phyloP scores from a whole-genome alignment of 148 eudicot species.

The Camellia sinensis region DNA sequence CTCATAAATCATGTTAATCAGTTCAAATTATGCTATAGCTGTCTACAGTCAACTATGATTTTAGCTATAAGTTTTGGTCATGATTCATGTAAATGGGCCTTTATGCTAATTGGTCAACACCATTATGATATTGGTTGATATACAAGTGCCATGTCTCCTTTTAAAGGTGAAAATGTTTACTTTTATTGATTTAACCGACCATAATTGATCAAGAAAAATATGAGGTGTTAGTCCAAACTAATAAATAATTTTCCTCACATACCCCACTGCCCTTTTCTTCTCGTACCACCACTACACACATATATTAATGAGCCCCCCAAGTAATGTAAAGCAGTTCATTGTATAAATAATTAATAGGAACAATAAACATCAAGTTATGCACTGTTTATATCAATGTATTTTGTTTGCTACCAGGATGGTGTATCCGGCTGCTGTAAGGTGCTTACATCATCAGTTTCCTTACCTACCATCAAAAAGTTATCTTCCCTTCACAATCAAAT shows the following conservation, averaged over 20 bases:
- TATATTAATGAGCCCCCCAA: no score
- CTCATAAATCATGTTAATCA: neutral
- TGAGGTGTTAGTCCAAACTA: no score
- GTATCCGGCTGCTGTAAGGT: neutral
- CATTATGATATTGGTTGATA: neutral
- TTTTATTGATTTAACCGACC: no score
- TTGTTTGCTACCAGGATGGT: neutral
- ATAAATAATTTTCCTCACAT: no score
- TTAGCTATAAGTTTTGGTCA: neutral
- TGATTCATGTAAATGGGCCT: neutral
- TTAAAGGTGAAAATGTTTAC: no score
- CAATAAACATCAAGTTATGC: neutral
- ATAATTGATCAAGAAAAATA: no score
- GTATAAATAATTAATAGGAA: neutral
- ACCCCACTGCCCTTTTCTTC: no score
- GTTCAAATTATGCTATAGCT: conserved; percentile 1
- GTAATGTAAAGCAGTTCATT: neutral
- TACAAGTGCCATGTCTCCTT: neutral
- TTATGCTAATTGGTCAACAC: neutral
- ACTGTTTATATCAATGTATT: neutral
- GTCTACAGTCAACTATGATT: neutral
- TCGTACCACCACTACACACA: no score
- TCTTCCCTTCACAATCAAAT: neutral
- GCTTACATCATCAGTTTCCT: neutral
- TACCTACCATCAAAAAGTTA: neutral